These are phyloP conservation scores for Chamaenerion angustifolium DNA, from an alignment of 345 rosid species.

Conservation along the genomic window DNA sequence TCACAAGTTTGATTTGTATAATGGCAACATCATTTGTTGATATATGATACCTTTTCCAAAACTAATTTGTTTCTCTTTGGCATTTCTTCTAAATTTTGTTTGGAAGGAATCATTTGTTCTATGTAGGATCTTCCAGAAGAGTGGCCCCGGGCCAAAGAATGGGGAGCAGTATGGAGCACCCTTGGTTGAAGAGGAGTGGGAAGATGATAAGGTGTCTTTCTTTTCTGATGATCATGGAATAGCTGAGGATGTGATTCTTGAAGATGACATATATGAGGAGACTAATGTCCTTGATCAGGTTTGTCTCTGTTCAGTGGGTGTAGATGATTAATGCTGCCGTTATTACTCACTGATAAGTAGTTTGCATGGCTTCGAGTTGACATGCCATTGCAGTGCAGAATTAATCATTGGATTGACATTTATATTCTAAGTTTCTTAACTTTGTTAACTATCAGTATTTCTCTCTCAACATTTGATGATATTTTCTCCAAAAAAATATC, in stretches of 20 bases:
- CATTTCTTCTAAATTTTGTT: conserved; percentile 6
- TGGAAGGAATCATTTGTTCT: conserved; percentile 73
- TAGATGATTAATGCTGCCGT: background rate
- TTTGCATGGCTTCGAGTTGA: background rate
- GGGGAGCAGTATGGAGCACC: conserved; percentile 99
- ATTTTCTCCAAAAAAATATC: conserved; percentile 2
- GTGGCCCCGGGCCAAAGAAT: conserved; percentile 92
- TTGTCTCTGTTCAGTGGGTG: conserved; percentile 4
- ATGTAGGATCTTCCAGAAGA: conserved; percentile 86
- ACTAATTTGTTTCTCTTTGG: conserved; percentile 9
- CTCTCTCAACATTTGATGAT: background rate
- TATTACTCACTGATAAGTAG: background rate
- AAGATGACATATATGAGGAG: conserved; percentile 36
- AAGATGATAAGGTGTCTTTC: conserved; percentile 37
- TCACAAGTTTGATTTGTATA: background rate
- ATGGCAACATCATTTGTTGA: background rate
- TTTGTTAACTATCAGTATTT: background rate
- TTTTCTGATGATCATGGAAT: conserved; percentile 34
- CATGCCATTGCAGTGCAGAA: background rate
- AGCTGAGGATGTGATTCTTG: conserved; percentile 23
- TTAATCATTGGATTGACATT: background rate
- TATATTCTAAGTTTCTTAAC: background rate
- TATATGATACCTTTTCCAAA: background rate
- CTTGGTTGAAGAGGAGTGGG: conserved; percentile 93
- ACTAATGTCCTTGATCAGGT: conserved; percentile 57